These are phyloP conservation scores for Trametopsis cervina DNA, from an alignment of 768 basidiomycete genomes.

Conservation along the genomic window DNA sequence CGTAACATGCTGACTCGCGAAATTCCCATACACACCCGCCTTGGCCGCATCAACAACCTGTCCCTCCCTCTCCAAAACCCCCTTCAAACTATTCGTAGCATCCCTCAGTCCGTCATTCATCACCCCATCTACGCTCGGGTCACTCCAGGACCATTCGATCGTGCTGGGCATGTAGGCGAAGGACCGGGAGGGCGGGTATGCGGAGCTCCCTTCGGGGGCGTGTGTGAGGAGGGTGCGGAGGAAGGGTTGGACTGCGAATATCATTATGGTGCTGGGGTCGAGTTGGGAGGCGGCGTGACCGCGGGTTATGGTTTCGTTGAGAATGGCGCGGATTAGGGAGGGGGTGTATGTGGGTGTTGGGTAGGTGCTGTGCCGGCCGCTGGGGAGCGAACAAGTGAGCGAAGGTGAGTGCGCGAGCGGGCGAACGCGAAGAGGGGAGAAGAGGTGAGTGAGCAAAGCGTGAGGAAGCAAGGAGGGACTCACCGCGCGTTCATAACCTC, in stretches of 20 bases:
- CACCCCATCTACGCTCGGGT: constrained; percentile 28
- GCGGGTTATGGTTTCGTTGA: constrained; percentile 37
- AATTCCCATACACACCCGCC: constrained; percentile 48
- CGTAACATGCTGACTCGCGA: constrained; percentile 43
- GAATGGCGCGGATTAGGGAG: constrained; percentile 32
- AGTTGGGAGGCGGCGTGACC: neutral
- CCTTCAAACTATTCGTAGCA: constrained; percentile 33
- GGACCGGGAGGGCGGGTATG: constrained; percentile 40
- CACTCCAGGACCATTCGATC: constrained; percentile 35
- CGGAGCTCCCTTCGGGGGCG: constrained; percentile 28
- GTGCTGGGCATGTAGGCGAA: constrained; percentile 36
- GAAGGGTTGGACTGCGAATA: constrained; percentile 42
- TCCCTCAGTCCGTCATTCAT: constrained; percentile 32
- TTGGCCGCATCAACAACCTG: constrained; percentile 32
- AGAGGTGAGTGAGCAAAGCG: too few relatives aligned
- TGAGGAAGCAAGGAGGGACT: too few relatives aligned
- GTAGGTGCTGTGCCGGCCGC: too few relatives aligned
- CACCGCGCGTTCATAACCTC: too few relatives aligned
- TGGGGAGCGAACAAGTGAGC: too few relatives aligned
- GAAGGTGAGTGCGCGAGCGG: too few relatives aligned
- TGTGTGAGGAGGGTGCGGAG: constrained; percentile 34
- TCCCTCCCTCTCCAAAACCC: constrained; percentile 33
- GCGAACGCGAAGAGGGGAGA: too few relatives aligned
- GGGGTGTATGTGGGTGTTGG: too few relatives aligned
- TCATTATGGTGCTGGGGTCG: neutral